Evolutionary conservation across 2,329 filamentous ascomycete genomes (phyloP), one percentile per base, ranked within the genome.

Genomic region (Trichoderma atrobrunneum): DNA sequence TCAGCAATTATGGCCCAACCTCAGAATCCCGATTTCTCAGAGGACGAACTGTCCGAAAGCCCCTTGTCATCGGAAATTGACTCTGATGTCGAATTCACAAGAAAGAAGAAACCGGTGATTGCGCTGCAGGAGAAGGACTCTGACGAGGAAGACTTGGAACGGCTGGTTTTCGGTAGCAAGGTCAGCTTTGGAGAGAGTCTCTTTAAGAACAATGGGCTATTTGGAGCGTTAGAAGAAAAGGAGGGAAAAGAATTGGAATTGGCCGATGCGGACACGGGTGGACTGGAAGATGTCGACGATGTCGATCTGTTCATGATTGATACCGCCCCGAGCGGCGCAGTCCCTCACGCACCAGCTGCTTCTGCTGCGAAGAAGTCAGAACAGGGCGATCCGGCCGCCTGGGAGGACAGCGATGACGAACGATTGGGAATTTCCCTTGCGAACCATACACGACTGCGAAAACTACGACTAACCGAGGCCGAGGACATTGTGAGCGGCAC

Each of bases 371-470:
- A 72, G 7, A 75, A 76, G 24, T 63, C 70, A 14, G 72, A 75
- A 16, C 74, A 78, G 18, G 77, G 74, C 61, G 84, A 87, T 56
- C 84, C 85, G 24, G 87, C 91, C 3, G 93, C 90, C 1, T 99
- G 96, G 96, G 90, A 95, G 76, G 96, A 99, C 80, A 98, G 95
- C 81, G 96, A 99, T 77, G 96, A 99, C 79, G 96, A 98, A 79
- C 89, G 93, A 69, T 84, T 98, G 74, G 89, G 90, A 7, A 87
- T 99, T 63, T 98, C 95, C 16, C 87, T 99, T 51, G 92, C 93
- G 4, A 88, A 89, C 30, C 90, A 91, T 59, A 88, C 90, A 62
- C 88, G 93, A 75, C 81, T 98, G 79, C 89, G 95, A 75, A 98
- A 98, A 82, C 85, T 99, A 74, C 89, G 96, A 73, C 85, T 90